phyloP scores from a whole-genome alignment of 2,329 filamentous ascomycete species.

The Aureobasidium mangrovei region DNA sequence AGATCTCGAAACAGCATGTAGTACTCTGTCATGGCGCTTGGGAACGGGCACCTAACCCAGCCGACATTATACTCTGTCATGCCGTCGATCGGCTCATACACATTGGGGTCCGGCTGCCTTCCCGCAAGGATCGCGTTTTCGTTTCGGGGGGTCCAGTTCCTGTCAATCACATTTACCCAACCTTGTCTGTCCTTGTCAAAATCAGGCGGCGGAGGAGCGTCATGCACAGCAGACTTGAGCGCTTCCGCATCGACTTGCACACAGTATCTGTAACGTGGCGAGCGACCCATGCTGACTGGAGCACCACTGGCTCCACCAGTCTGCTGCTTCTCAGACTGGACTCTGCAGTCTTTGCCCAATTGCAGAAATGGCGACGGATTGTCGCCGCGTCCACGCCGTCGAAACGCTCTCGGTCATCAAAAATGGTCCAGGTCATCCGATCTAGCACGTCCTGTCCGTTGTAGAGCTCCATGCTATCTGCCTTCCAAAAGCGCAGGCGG shows the following conservation, averaged over 20 bases:
- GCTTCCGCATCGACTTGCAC: neutral
- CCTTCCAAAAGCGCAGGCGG: too few species aligned
- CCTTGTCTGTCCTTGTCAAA: neutral
- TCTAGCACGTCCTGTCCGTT: too few species aligned
- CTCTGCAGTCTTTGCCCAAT: neutral
- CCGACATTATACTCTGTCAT: conserved; percentile 14
- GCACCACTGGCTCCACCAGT: neutral
- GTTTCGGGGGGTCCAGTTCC: neutral
- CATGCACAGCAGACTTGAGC: neutral
- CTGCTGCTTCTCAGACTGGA: neutral
- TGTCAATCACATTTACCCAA: neutral
- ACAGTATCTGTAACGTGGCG: neutral
- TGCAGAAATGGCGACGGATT: neutral
- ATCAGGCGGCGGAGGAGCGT: neutral
- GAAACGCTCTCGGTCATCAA: too few species aligned
- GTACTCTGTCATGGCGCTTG: conserved; percentile 4
- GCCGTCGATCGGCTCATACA: neutral
- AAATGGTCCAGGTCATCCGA: too few species aligned
- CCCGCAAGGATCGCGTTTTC: neutral
- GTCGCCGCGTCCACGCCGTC: too few species aligned
- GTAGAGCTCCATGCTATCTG: too few species aligned
- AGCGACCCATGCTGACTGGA: too few species aligned
- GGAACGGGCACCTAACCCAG: conserved; percentile 12
- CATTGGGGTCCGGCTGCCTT: neutral
- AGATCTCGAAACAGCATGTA: conserved; percentile 6